These are phyloP conservation scores for Cyberlindnera samutprakarnensis DNA, from an alignment of 805 yeast genomes.

Conservation along the genomic window DNA sequence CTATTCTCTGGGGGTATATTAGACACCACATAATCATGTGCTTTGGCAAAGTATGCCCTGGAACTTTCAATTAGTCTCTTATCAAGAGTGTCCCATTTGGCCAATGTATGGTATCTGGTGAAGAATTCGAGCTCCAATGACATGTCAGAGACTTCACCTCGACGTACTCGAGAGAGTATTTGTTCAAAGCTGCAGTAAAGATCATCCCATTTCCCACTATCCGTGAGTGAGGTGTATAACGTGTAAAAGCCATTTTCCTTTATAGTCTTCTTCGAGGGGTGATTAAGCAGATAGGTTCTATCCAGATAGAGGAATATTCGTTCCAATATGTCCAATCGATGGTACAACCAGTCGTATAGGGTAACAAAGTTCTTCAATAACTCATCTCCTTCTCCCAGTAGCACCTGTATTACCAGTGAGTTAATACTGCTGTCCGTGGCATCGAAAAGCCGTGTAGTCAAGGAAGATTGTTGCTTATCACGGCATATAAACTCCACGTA, in stretches of 20 bases:
- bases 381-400: constrained; percentile 1
- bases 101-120: constrained; percentile 2
- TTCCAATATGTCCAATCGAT: constrained; percentile 7
- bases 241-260: constrained; percentile 6
- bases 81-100: constrained; percentile 5
- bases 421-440: constrained; percentile 2
- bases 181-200: constrained; percentile 3
- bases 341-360: constrained; percentile 4
- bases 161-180: constrained; percentile 4
- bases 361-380: constrained; percentile 4
- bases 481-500: constrained; percentile 20
- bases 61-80: constrained; percentile 1
- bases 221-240: constrained; percentile 6
- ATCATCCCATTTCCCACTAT: constrained; percentile 4
- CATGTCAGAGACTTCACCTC: neutral
- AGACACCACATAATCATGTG: constrained; percentile 3
- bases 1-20: neutral
- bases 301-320: constrained; percentile 17
- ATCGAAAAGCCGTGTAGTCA: constrained; percentile 9
- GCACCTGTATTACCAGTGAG: neutral
- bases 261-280: constrained; percentile 18
- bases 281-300: constrained; percentile 19
- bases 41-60: constrained; percentile 2
- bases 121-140: constrained; percentile 3
- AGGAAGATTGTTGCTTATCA: constrained; percentile 15